These are phyloP conservation scores for Phycomyces blakesleeanus DNA, from an alignment of 192 early-diverging fungal species.

Conservation along the genomic window DNA sequence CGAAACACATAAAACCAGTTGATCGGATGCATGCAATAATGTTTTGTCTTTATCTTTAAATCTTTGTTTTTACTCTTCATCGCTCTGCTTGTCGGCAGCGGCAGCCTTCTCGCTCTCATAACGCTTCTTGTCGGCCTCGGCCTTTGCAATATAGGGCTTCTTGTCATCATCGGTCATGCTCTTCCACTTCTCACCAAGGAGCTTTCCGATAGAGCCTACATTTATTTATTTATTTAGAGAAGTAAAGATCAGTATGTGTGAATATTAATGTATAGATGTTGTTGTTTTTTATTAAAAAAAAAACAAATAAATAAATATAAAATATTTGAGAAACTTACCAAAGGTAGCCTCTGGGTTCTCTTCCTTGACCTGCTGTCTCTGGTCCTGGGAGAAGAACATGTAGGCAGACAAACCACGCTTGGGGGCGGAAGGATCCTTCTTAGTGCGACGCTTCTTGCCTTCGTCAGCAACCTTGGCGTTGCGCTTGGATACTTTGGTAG, in stretches of 20 bases:
- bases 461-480: slow-evolving; percentile 33
- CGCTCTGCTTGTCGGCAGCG: slow-evolving; percentile 1
- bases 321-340: slow-evolving; percentile 37
- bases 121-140: slow-evolving; percentile 31
- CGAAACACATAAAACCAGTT: not conserved
- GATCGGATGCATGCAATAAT: slow-evolving; percentile 2
- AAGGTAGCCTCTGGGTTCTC: slow-evolving; percentile 72
- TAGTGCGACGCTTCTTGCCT: slow-evolving; percentile 52
- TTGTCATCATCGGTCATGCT: slow-evolving; percentile 27
- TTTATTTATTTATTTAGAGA: not conserved
- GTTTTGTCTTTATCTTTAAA: not conserved
- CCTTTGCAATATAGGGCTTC: slow-evolving; percentile 25
- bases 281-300: too few relatives aligned
- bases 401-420: slow-evolving; percentile 88
- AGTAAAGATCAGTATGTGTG: too few relatives aligned
- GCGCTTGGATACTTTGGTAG: slow-evolving; percentile 13
- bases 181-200: slow-evolving; percentile 41
- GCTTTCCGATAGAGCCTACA: slow-evolving; percentile 26
- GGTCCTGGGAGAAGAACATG: slow-evolving; percentile 83
- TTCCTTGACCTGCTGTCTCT: slow-evolving; percentile 69
- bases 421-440: slow-evolving; percentile 86
- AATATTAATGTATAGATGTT: too few relatives aligned
- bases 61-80: not conserved
- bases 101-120: slow-evolving; percentile 30
- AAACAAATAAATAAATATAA: slow-evolving; percentile 1